Percentiles rank a stretch among this genome's conserved stretches.
phyloP scores from a whole-genome alignment of 495 filamentous ascomycete genomes.

The Penicillium odoratum region DNA sequence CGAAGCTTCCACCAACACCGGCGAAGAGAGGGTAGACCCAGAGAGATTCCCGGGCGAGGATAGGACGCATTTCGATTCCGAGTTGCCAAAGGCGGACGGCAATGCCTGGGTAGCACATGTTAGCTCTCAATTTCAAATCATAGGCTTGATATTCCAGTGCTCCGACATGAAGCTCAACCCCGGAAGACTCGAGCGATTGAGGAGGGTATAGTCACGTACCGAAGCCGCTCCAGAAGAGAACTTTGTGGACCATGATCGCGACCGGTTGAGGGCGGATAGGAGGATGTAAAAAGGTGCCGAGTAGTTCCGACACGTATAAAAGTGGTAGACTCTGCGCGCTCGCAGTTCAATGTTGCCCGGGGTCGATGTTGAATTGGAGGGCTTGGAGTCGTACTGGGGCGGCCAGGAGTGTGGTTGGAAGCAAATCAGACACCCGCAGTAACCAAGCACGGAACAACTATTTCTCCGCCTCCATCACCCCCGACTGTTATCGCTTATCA shows the following conservation, averaged over 20 bases:
- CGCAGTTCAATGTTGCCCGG: slow-evolving; percentile 20
- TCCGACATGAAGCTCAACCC: not conserved
- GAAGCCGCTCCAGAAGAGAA: slow-evolving; percentile 97
- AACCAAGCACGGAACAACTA: slow-evolving; percentile 39
- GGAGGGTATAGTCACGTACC: slow-evolving; percentile 57
- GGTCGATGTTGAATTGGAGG: slow-evolving; percentile 19
- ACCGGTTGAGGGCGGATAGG: slow-evolving; percentile 21
- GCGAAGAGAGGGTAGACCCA: slow-evolving; percentile 94
- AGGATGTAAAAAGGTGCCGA: slow-evolving; percentile 11
- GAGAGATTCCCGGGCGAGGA: slow-evolving; percentile 73
- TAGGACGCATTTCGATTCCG: slow-evolving; percentile 96
- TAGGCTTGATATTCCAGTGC: too few species aligned
- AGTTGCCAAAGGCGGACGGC: slow-evolving; percentile 92
- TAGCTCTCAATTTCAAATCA: not conserved
- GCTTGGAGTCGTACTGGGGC: slow-evolving; percentile 25
- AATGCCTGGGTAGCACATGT: slow-evolving; percentile 58
- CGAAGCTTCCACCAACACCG: slow-evolving; percentile 81
- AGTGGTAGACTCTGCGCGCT: slow-evolving; percentile 10
- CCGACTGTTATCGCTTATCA: slow-evolving; percentile 32
- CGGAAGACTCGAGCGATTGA: not conserved
- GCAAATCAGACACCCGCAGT: slow-evolving; percentile 46
- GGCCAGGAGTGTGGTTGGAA: slow-evolving; percentile 31
- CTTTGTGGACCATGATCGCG: slow-evolving; percentile 64
- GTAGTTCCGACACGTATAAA: slow-evolving; percentile 9
- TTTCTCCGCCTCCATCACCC: slow-evolving; percentile 13